Evolutionary conservation across 225 moss, liverwort and hornwort genomes (phyloP).

Genomic region (Bryoerythrophyllum caledonicum): DNA sequence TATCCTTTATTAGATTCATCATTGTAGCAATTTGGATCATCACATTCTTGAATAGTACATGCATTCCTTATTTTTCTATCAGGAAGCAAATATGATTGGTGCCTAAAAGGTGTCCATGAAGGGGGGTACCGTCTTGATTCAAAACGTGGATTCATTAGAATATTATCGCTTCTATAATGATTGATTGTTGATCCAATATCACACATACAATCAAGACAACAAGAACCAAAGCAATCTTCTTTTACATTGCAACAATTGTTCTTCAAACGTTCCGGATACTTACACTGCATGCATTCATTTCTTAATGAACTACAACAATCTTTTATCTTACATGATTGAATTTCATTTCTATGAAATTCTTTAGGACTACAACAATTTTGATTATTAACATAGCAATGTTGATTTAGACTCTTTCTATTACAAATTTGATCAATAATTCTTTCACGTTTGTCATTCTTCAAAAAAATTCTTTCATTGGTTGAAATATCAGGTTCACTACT

Average conservation of each 20-base stretch:
- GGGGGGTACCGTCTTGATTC: constrained; percentile 14
- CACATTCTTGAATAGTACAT: constrained; percentile 21
- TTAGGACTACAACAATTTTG: neutral
- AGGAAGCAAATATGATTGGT: neutral
- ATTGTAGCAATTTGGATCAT: neutral
- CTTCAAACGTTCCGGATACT: neutral
- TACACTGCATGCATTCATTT: constrained; percentile 8
- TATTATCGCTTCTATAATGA: constrained; percentile 24
- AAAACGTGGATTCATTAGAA: neutral
- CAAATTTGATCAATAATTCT: neutral
- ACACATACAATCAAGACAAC: neutral
- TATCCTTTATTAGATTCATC: constrained; percentile 17
- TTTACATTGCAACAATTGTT: constrained; percentile 5
- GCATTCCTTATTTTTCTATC: neutral
- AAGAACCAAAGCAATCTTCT: constrained; percentile 13
- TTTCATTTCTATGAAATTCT: neutral
- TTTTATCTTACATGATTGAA: neutral
- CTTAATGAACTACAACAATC: constrained; percentile 8
- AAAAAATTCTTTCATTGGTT: neutral
- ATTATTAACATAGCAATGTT: neutral
- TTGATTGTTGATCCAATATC: constrained; percentile 30
- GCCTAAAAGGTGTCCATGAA: constrained; percentile 24
- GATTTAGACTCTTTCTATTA: neutral
- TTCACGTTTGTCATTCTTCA: neutral
- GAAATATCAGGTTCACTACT: constrained; percentile 12